Evolutionary conservation across 306 rosid genomes (phyloP).

Genomic region (Lithocarpus polystachyus): DNA sequence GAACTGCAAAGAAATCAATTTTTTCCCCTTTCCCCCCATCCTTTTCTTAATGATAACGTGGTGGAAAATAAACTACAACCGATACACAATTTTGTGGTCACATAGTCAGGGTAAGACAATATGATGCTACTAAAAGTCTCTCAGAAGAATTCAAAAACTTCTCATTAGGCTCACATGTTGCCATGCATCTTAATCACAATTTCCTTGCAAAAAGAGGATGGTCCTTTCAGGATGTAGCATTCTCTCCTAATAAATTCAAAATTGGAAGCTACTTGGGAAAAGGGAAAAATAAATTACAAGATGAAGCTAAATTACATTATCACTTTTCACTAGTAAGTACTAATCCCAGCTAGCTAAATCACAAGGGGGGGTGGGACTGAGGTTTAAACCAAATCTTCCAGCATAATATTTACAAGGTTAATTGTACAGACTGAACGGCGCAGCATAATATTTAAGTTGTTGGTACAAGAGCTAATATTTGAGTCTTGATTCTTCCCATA

Average conservation of each 20-base stretch:
- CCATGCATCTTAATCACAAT: not conserved
- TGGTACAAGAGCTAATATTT: conserved; percentile 84
- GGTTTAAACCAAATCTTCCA: not conserved
- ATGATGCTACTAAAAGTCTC: not conserved
- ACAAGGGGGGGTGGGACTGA: not conserved
- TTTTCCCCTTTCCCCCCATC: too few species aligned
- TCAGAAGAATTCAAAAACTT: not conserved
- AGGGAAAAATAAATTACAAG: not conserved
- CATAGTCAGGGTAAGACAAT: not conserved
- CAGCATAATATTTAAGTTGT: conserved; percentile 40
- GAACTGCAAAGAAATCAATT: too few species aligned
- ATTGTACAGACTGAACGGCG: not conserved
- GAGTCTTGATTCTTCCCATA: conserved; percentile 92
- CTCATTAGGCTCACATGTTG: not conserved
- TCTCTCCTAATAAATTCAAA: not conserved
- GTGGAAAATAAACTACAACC: too few species aligned
- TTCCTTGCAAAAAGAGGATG: not conserved
- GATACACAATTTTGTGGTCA: too few species aligned
- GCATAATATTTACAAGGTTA: conserved; percentile 32
- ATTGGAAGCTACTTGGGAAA: not conserved
- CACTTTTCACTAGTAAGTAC: not conserved
- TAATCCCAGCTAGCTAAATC: conserved; percentile 7
- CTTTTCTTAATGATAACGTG: too few species aligned
- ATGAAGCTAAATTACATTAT: conserved; percentile 19
- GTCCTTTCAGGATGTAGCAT: not conserved